Base-by-base conservation (phyloP, 2,329 filamentous ascomycete species). In the Botryotinia narcissicola region DNA sequence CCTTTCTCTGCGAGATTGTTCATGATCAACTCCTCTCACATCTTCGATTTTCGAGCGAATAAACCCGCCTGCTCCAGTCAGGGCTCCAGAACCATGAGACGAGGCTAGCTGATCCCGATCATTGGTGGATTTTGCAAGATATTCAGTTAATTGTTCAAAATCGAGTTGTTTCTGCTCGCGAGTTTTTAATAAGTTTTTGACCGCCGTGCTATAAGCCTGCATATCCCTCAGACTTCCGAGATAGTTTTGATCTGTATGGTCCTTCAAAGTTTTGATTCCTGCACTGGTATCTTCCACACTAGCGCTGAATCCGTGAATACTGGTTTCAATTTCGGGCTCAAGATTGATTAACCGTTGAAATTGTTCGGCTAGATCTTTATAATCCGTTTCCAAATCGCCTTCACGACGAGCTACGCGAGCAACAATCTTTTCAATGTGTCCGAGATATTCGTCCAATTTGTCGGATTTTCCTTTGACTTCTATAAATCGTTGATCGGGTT, bases 151-250 rank as follows among this genome's bases (percentile, higher is more conserved):
- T 77, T 94, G 95, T 84, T 99, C 96, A 80, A 95, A 97, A 84
- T 99, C 96, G 73, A 99, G 91, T 82, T 99, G 96, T 82, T 99
- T 99, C 84, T 97, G 94, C 84, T 99, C 96, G 51, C 96, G 91
- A 1, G 93, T 93, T 82, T 97, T 97, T 76, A 99, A 90, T 8
- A 99, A 90, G 37, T 90, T 87, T 83, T 97, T 97, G 64, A 98
- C 86, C 0, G 94, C 92, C n/a, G 89, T 85, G 77, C 94, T 95
- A 83, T 98, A 99, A 40, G 94, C 92, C 79, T 97, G 93, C 95
- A 98, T 97, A 83, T 99, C 96, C 69, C 94, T 90, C 71, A 99
- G 86, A 72, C 92, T 95, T 77, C 94, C 93, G 1, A 99, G 89
- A 81, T 99, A 99, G 82, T 98, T 94, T 79, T 97, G 94, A 81